Conservation (phyloP, 106 monocot genomes). For the Dioscorea dumetorum region DNA sequence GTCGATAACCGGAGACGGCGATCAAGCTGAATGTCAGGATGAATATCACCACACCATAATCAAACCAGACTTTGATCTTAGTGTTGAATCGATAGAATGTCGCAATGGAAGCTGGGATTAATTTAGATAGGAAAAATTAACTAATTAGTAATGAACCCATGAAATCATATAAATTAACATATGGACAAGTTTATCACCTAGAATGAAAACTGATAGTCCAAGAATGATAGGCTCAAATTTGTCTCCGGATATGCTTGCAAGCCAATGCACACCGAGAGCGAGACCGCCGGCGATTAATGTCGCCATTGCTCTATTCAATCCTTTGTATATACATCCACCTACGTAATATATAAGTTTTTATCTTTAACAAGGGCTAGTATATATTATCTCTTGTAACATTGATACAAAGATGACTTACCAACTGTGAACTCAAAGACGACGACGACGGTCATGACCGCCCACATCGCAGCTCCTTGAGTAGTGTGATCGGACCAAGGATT, state of each 20-base stretch:
- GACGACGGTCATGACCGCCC: slow-evolving; percentile 59
- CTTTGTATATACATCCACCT: slow-evolving; percentile 72
- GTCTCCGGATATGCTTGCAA: slow-evolving; percentile 36
- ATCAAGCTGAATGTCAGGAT: slow-evolving; percentile 38
- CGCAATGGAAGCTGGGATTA: slow-evolving; percentile 32
- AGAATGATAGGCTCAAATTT: slow-evolving; percentile 31
- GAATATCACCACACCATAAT: slow-evolving; percentile 50
- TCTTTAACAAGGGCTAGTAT: neutral
- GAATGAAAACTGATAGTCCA: slow-evolving; percentile 36
- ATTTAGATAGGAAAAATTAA: neutral
- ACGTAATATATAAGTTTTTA: too few relatives aligned
- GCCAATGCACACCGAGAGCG: slow-evolving; percentile 36
- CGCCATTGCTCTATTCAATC: slow-evolving; percentile 43
- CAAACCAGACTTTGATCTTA: slow-evolving; percentile 29
- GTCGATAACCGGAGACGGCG: slow-evolving; percentile 40
- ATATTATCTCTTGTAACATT: neutral
- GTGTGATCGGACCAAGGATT: slow-evolving; percentile 42
- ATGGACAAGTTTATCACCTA: slow-evolving; percentile 23
- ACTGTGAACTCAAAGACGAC: slow-evolving; percentile 61
- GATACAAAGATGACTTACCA: slow-evolving; percentile 26
- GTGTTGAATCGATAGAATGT: slow-evolving; percentile 51
- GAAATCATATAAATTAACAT: too few relatives aligned
- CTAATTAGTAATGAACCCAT: neutral
- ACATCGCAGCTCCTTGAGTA: slow-evolving; percentile 40
- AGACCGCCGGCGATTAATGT: slow-evolving; percentile 34